phyloP scores from a whole-genome alignment of 805 yeast species.

The Sugiyamaella lignohabitans region DNA sequence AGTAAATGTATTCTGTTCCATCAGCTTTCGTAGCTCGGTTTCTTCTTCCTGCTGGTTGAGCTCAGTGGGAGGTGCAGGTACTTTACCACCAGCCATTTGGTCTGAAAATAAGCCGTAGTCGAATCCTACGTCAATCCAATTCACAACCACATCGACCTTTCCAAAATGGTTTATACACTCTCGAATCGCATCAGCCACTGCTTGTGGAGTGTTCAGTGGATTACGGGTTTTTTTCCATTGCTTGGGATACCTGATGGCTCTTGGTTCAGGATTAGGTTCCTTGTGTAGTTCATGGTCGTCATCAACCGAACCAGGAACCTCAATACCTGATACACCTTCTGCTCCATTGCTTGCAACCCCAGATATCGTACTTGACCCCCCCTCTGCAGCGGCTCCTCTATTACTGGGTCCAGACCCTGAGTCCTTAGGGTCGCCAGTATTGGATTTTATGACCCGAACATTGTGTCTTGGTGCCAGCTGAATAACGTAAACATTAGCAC shows the following conservation, averaged over 20 bases:
- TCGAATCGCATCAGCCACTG: constrained; percentile 16
- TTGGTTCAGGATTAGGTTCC: neutral
- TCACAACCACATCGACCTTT: constrained; percentile 23
- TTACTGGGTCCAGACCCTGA: neutral
- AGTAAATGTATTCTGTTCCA: constrained; percentile 26
- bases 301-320: neutral
- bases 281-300: neutral
- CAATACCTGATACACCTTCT: neutral
- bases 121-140: constrained; percentile 14
- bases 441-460: neutral
- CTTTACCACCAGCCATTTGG: constrained; percentile 17
- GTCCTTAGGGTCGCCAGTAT: neutral
- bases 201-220: constrained; percentile 17
- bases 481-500: neutral
- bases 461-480: neutral
- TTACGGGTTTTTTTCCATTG: constrained; percentile 8
- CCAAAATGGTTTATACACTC: constrained; percentile 19
- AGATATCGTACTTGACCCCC: too few relatives aligned
- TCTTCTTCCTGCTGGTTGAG: constrained; percentile 17
- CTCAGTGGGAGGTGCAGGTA: neutral
- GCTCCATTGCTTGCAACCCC: neutral
- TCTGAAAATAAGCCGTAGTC: constrained; percentile 23
- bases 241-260: neutral
- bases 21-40: constrained; percentile 22
- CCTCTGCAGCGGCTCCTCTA: too few relatives aligned